phyloP scores from a whole-genome alignment of 108 stramenopile species.

The Chaetoceros tenuissimus region DNA sequence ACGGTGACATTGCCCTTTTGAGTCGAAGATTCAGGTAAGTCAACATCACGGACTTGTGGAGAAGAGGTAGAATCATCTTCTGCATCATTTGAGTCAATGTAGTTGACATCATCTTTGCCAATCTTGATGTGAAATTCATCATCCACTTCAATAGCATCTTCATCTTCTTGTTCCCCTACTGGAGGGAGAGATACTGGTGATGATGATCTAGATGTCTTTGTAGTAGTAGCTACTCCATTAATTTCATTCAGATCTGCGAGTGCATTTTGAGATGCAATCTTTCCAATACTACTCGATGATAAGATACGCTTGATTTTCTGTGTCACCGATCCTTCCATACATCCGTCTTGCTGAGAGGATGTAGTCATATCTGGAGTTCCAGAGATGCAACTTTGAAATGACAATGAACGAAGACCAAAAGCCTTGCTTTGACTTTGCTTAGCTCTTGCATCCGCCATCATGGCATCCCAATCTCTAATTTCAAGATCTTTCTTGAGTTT shows the following conservation, averaged over 20 bases:
- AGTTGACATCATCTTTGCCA: background rate
- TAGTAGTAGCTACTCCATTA: background rate
- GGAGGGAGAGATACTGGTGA: background rate
- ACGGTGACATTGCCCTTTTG: slow-evolving; percentile 58
- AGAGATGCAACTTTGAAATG: slow-evolving; percentile 3
- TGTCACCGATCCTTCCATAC: slow-evolving; percentile 34
- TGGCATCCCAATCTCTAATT: slow-evolving; percentile 54
- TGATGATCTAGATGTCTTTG: background rate
- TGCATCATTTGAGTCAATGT: background rate
- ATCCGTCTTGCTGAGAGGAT: slow-evolving; percentile 26
- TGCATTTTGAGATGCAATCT: background rate
- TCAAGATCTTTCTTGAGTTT: slow-evolving; percentile 52
- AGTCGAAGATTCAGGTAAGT: background rate
- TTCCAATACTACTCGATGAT: slow-evolving; percentile 19
- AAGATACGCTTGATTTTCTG: slow-evolving; percentile 30
- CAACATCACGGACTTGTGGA: background rate
- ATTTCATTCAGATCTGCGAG: slow-evolving; percentile 1
- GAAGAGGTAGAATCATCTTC: too few relatives aligned
- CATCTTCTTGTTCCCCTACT: background rate
- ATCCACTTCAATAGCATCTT: background rate
- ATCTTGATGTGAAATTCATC: slow-evolving; percentile 5
- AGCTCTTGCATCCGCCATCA: slow-evolving; percentile 23
- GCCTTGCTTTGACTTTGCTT: slow-evolving; percentile 24
- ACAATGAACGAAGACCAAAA: slow-evolving; percentile 5
- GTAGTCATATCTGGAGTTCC: slow-evolving; percentile 19